A percentile compares a stretch with the other conserved stretches of the same genome.
These are phyloP conservation scores for Trichoderma breve DNA, from an alignment of 2,329 filamentous ascomycete species.

Conservation along the genomic window DNA sequence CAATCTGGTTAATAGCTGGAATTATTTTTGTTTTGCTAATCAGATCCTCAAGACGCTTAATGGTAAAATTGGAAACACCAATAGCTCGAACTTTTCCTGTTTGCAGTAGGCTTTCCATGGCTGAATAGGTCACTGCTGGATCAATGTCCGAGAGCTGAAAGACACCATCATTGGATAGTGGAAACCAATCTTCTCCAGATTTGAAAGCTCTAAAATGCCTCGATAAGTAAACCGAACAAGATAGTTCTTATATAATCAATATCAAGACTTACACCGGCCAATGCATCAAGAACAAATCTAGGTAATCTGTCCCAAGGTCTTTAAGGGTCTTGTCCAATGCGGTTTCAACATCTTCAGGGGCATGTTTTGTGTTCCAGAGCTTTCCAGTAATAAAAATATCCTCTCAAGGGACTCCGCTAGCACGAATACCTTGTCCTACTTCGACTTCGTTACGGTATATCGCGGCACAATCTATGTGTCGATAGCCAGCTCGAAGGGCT, in stretches of 20 bases:
- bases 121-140: slow-evolving; percentile 34
- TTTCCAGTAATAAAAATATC: slow-evolving; percentile 77
- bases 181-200: slow-evolving; percentile 71
- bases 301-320: slow-evolving; percentile 62
- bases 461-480: slow-evolving; percentile 73
- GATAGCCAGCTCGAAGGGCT: slow-evolving; percentile 67
- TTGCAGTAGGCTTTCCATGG: slow-evolving; percentile 69
- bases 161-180: not conserved
- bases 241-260: not conserved
- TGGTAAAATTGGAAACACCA: slow-evolving; percentile 83
- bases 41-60: slow-evolving; percentile 75
- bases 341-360: slow-evolving; percentile 57
- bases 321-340: slow-evolving; percentile 59
- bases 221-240: slow-evolving; percentile 44
- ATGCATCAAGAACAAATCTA: slow-evolving; percentile 71
- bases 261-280: slow-evolving; percentile 50
- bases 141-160: not conserved
- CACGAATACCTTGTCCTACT: slow-evolving; percentile 63
- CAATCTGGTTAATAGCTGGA: slow-evolving; percentile 78
- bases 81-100: slow-evolving; percentile 76
- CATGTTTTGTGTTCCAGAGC: slow-evolving; percentile 75
- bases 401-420: slow-evolving; percentile 60
- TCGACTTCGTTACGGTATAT: slow-evolving; percentile 75
- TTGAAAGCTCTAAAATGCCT: slow-evolving; percentile 75
- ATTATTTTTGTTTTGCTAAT: slow-evolving; percentile 60